phyloP scores from a whole-genome alignment of 306 rosid species.

The Alnus rubra region DNA sequence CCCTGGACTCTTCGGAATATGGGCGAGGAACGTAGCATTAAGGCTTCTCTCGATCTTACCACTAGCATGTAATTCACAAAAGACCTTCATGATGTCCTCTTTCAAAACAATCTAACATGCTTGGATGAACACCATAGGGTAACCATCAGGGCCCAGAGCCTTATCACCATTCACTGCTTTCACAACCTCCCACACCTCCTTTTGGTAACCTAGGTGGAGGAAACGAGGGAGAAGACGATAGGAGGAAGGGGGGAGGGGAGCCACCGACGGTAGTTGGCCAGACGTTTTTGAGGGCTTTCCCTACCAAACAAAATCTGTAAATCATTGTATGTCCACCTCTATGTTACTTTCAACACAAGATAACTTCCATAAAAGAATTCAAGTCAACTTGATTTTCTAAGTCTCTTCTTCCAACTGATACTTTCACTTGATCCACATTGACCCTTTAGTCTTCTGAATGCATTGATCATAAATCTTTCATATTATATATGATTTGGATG shows the following conservation, averaged over 20 bases:
- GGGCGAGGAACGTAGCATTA: too few relatives aligned
- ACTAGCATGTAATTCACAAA: too few relatives aligned
- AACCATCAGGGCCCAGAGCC: too few relatives aligned
- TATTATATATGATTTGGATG: background rate
- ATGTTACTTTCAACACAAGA: background rate
- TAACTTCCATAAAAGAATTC: background rate
- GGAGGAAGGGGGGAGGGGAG: background rate
- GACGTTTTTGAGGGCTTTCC: background rate
- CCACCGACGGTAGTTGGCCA: background rate
- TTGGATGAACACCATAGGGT: too few relatives aligned
- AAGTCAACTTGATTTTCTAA: conserved; percentile 1
- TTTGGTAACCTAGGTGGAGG: background rate
- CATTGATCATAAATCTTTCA: background rate
- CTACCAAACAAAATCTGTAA: background rate
- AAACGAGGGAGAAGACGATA: background rate
- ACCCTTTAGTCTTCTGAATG: background rate
- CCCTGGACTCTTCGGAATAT: too few relatives aligned
- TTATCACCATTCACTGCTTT: too few relatives aligned
- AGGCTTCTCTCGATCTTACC: too few relatives aligned
- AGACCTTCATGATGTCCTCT: too few relatives aligned
- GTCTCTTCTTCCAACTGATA: background rate
- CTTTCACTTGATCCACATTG: background rate
- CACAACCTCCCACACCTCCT: too few relatives aligned
- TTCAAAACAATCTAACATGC: too few relatives aligned
- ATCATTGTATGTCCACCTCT: background rate